These are phyloP conservation scores for Erythrobasidium hasegawianum DNA, from an alignment of 1,284 basidiomycete species.

Conservation along the genomic window DNA sequence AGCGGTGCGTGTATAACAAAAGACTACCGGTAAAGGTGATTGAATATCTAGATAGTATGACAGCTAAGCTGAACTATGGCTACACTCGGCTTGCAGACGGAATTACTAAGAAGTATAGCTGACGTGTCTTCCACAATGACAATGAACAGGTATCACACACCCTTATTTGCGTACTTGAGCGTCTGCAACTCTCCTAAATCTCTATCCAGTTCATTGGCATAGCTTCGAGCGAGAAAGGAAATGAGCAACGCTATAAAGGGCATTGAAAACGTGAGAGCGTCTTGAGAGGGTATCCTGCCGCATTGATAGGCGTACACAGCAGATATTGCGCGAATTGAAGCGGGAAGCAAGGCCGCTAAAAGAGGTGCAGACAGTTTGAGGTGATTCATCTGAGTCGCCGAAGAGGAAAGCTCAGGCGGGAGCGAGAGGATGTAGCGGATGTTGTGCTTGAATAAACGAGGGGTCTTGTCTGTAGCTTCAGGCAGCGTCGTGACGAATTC, in stretches of 20 bases:
- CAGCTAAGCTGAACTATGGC: no score
- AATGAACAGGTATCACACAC: neutral
- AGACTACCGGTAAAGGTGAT: no score
- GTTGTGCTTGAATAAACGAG: constrained; percentile 8
- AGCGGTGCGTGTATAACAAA: no score
- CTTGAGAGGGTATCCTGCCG: constrained; percentile 1
- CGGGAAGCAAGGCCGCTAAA: constrained; percentile 5
- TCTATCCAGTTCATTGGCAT: constrained; percentile 27
- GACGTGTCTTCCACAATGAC: no score
- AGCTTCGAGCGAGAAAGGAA: constrained; percentile 26
- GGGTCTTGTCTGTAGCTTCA: neutral
- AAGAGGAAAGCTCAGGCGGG: constrained; percentile 23
- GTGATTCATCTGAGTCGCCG: neutral
- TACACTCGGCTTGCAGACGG: no score
- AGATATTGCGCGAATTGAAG: constrained; percentile 5
- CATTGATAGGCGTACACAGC: constrained; percentile 1
- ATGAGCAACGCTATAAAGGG: constrained; percentile 19
- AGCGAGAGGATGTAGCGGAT: constrained; percentile 9
- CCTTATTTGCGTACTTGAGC: constrained; percentile 31
- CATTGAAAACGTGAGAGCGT: constrained; percentile 13
- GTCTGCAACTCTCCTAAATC: constrained; percentile 18
- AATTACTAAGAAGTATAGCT: no score
- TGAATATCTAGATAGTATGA: no score
- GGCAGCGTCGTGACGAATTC: constrained; percentile 32
- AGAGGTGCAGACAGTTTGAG: constrained; percentile 18